Percentiles rank a stretch among this genome's conserved stretches.
These are phyloP conservation scores for Penicillium sp. DNA, from an alignment of 2,329 filamentous ascomycete genomes.

Conservation along the genomic window DNA sequence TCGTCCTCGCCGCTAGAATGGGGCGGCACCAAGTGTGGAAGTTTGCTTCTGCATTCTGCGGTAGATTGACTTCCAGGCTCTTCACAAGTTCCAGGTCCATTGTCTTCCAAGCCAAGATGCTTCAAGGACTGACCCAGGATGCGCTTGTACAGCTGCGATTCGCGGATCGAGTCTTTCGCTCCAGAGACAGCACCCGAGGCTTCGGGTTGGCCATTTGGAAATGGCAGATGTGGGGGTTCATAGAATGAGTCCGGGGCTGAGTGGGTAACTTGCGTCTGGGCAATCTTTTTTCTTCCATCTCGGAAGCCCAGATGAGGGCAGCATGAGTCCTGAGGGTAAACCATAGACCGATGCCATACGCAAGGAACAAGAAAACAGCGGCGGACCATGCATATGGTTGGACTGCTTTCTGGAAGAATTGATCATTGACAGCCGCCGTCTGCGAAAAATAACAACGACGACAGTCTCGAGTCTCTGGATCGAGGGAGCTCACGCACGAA, in stretches of 20 bases:
- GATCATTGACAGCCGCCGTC: slow-evolving; percentile 73
- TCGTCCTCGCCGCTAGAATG: slow-evolving; percentile 52
- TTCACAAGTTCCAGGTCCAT: slow-evolving; percentile 44
- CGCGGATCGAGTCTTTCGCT: slow-evolving; percentile 67
- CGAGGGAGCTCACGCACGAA: slow-evolving; percentile 55
- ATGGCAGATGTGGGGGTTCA: slow-evolving; percentile 36
- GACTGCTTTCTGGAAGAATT: slow-evolving; percentile 86
- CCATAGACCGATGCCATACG: slow-evolving; percentile 88
- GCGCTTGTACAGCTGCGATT: slow-evolving; percentile 85
- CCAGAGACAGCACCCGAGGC: slow-evolving; percentile 43
- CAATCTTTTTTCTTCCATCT: slow-evolving; percentile 70
- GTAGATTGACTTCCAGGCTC: slow-evolving; percentile 24
- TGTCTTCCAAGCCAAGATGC: slow-evolving; percentile 67
- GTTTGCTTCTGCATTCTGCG: slow-evolving; percentile 31
- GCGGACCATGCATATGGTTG: slow-evolving; percentile 90
- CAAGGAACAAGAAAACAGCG: slow-evolving; percentile 79
- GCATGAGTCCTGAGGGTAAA: slow-evolving; percentile 96
- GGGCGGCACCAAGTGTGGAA: slow-evolving; percentile 73
- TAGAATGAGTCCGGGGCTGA: slow-evolving; percentile 30
- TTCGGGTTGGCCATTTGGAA: slow-evolving; percentile 30
- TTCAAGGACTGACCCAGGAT: slow-evolving; percentile 87
- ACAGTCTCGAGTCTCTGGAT: slow-evolving; percentile 60
- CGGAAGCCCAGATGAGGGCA: slow-evolving; percentile 92
- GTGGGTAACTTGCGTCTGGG: slow-evolving; percentile 11
- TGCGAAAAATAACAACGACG: slow-evolving; percentile 93